These are phyloP conservation scores for Magnaporthales sp. DNA, from an alignment of 2,329 filamentous ascomycete species.

Conservation along the genomic window DNA sequence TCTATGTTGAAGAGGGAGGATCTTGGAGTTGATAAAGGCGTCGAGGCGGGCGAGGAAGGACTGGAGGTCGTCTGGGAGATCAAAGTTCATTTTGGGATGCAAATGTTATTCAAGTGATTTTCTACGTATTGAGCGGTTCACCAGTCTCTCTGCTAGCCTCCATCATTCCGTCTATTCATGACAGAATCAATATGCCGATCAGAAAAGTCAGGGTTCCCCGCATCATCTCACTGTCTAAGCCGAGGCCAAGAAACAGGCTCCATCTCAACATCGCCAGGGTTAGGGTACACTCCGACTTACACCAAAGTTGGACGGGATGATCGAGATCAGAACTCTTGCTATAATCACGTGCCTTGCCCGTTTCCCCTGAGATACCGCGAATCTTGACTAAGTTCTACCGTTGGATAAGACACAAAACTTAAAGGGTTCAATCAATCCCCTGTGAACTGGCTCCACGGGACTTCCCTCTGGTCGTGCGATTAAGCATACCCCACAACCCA, in stretches of 20 bases:
- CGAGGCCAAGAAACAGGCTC: neutral
- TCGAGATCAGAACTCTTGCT: neutral
- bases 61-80: slow-evolving; percentile 40
- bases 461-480: too few species aligned
- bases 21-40: slow-evolving; percentile 45
- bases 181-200: neutral
- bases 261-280: neutral
- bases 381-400: too few species aligned
- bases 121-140: neutral
- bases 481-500: too few species aligned
- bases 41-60: slow-evolving; percentile 41
- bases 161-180: neutral
- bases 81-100: slow-evolving; percentile 39
- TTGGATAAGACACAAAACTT: too few species aligned
- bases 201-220: neutral
- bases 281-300: neutral
- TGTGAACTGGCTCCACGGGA: too few species aligned
- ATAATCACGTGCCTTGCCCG: neutral
- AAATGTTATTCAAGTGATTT: neutral
- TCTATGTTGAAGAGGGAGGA: slow-evolving; percentile 42
- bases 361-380: too few species aligned
- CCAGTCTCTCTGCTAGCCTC: neutral
- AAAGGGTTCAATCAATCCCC: too few species aligned
- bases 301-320: neutral
- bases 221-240: neutral